phyloP scores from a whole-genome alignment of 805 yeast species.

The Candida pini region DNA sequence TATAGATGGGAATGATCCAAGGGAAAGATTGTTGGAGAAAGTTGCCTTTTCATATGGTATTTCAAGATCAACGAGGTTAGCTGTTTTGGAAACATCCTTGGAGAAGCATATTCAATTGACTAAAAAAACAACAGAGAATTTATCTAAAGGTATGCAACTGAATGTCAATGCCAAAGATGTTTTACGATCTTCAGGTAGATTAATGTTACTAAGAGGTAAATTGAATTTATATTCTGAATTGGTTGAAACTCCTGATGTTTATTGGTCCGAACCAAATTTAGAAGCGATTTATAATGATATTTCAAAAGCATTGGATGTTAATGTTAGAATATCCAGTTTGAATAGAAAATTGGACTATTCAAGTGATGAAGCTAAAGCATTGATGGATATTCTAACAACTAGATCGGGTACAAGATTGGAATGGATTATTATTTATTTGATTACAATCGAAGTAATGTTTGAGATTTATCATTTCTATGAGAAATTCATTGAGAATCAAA shows the following conservation, averaged over 20 bases:
- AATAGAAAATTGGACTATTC: conserved; percentile 87
- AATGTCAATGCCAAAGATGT: conserved; percentile 56
- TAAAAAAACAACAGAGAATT: conserved; percentile 54
- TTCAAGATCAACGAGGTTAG: conserved; percentile 79
- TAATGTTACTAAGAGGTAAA: conserved; percentile 74
- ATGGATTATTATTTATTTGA: conserved; percentile 81
- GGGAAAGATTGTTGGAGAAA: conserved; percentile 61
- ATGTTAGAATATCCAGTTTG: conserved; percentile 69
- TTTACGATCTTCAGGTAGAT: conserved; percentile 62
- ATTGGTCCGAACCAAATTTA: conserved; percentile 87
- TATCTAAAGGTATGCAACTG: conserved; percentile 56
- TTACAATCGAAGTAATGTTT: conserved; percentile 79
- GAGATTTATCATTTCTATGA: conserved; percentile 74
- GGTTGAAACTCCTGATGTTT: conserved; percentile 87
- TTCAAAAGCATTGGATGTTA: conserved; percentile 67
- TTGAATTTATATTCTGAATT: conserved; percentile 81
- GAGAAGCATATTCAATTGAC: conserved; percentile 66
- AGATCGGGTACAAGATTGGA: conserved; percentile 72
- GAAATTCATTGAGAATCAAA: conserved; percentile 27
- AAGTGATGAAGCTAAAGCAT: conserved; percentile 78
- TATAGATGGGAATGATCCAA: conserved; percentile 47
- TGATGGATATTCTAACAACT: conserved; percentile 70
- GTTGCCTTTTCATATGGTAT: conserved; percentile 87
- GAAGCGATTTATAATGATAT: conserved; percentile 71
- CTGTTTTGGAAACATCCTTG: conserved; percentile 67